Evolutionary conservation across 345 rosid species (phyloP).

Genomic region (Salix udensis): DNA sequence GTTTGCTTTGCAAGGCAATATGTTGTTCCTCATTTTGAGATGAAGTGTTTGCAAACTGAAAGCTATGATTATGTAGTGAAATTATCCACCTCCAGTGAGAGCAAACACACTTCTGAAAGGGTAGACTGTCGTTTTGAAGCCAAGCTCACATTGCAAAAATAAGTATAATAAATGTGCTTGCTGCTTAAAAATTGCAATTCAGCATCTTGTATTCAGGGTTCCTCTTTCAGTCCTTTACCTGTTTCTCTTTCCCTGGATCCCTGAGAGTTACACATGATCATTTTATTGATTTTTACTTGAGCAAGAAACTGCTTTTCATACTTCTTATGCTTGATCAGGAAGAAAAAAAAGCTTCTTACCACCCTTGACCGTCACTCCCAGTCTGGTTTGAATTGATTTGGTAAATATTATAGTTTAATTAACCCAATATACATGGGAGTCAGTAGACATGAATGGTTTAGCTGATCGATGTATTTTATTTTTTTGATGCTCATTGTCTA

Average conservation of each 20-base stretch:
- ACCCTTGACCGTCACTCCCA: not conserved
- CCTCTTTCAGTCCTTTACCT: not conserved
- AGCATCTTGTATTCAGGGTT: not conserved
- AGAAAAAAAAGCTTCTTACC: no score
- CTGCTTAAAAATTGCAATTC: not conserved
- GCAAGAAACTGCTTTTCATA: not conserved
- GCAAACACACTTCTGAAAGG: not conserved
- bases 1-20: not conserved
- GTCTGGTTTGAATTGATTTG: not conserved
- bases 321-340: not conserved
- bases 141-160: not conserved
- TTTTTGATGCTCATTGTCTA: not conserved
- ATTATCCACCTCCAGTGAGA: not conserved
- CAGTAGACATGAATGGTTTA: not conserved
- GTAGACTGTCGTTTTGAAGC: not conserved
- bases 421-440: not conserved
- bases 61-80: not conserved
- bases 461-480: not conserved
- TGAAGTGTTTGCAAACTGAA: not conserved
- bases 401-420: not conserved
- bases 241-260: no score
- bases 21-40: not conserved
- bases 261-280: not conserved
- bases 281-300: not conserved
- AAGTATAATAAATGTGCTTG: not conserved